Evolutionary conservation across 495 filamentous ascomycete species (phyloP).

Genomic region (Emericellopsis terricola): DNA sequence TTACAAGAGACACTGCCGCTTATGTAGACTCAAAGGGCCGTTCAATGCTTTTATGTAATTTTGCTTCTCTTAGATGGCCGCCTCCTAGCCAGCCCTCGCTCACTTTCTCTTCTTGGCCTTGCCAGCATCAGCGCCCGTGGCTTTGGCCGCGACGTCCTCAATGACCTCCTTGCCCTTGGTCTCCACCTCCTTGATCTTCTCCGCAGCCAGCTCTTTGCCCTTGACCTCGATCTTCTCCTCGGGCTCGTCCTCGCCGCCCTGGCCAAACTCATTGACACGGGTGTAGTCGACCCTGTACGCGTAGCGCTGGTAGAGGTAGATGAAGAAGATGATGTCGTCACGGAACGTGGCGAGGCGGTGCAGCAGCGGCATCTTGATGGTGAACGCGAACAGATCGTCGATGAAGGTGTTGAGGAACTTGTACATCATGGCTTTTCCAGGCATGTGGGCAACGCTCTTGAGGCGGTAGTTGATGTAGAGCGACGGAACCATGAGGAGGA

Average conservation of each 20-base stretch:
- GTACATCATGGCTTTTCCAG: constrained; percentile 86
- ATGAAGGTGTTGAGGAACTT: constrained; percentile 76
- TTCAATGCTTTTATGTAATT: too few species aligned
- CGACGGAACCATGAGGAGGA: constrained; percentile 96
- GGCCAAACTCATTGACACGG: constrained; percentile 92
- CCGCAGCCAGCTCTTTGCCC: constrained; percentile 6
- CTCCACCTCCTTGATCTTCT: constrained; percentile 6
- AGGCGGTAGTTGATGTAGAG: constrained; percentile 98
- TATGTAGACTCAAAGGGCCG: too few species aligned
- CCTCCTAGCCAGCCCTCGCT: too few species aligned
- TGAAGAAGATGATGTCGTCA: constrained; percentile 95
- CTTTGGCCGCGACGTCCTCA: constrained; percentile 12
- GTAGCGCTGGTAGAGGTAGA: constrained; percentile 92
- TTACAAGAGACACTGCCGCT: too few species aligned
- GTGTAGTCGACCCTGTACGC: constrained; percentile 86
- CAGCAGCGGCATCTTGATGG: constrained; percentile 95
- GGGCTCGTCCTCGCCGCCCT: constrained; percentile 68
- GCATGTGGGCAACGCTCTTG: constrained; percentile 96
- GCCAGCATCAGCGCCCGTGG: constrained; percentile 23
- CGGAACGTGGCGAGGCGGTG: constrained; percentile 88
- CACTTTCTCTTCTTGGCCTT: constrained; percentile 24
- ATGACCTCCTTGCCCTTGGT: constrained; percentile 6
- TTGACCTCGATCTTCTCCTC: constrained; percentile 26
- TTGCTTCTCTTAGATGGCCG: too few species aligned
- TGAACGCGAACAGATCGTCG: constrained; percentile 75